A percentile compares a stretch with the other conserved stretches of the same genome.
phyloP scores from a whole-genome alignment of 2,329 filamentous ascomycete genomes.

The Colletotrichum godetiae region DNA sequence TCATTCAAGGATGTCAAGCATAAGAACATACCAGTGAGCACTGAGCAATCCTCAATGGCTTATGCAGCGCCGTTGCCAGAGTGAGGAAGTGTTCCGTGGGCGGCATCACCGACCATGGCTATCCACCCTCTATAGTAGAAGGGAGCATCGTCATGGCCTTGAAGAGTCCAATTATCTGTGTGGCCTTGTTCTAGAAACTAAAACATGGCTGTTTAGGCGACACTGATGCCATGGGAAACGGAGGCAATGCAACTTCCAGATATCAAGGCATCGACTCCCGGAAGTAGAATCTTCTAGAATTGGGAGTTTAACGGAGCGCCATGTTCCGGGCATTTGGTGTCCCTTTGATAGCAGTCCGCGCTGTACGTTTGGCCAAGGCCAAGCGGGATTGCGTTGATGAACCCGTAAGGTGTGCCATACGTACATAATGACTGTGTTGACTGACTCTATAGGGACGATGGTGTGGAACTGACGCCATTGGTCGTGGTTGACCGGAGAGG shows the following conservation, averaged over 20 bases:
- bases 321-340: not conserved
- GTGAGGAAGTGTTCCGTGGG: not conserved
- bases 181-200: not conserved
- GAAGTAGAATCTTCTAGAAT: not conserved
- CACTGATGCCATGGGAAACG: not conserved
- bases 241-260: not conserved
- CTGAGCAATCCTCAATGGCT: not conserved
- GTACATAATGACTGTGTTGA: not conserved
- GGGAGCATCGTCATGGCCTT: not conserved
- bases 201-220: not conserved
- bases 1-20: not conserved
- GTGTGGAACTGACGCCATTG: not conserved
- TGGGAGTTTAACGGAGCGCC: not conserved
- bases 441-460: not conserved
- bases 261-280: not conserved
- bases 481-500: not conserved
- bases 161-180: not conserved
- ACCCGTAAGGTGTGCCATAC: not conserved
- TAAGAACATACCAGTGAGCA: not conserved
- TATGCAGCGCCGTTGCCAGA: not conserved
- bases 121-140: not conserved
- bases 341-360: not conserved
- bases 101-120: not conserved
- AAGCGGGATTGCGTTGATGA: not conserved
- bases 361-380: not conserved